Base-by-base conservation (phyloP, 202 grass and related monocot species). In the Cymbopogon flexuosus region DNA sequence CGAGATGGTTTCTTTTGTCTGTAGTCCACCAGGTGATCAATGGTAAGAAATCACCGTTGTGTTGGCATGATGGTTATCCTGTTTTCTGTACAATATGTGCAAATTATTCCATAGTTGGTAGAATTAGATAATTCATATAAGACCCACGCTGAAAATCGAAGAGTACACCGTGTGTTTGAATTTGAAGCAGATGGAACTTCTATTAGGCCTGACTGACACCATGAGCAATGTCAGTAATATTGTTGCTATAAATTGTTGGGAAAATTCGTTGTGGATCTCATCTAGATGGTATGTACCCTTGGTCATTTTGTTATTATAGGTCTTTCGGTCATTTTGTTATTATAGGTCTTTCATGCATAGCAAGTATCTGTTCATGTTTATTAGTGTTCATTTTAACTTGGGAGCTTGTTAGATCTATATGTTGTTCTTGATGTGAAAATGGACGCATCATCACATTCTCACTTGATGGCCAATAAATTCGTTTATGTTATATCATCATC, bases 311-410 rank as follows among this genome's bases (percentile, higher is more conserved):
- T 68, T 56, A 54, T 41, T 31, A 41, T n/a, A n/a, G n/a, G n/a
- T n/a, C n/a, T n/a, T n/a, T n/a, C n/a, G 34, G 18, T 76, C 43
- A 22, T 69, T 84, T 65, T 79, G 60, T 68, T 56, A 54, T 41
- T 31, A 41, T n/a, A n/a, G n/a, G n/a, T n/a, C 76, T 39, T 62
- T 69, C 22, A 22, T 88, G 41, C n/a, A 70, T 74, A 52, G 37
- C n/a, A 29, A 68, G 30, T 40, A 88, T 61, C 41, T 78, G 15
- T 43, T 57, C 51, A 39, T 74, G 16, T 49, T 79, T 42, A 68
- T 60, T 7, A 71, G 70, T 76, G 6, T 41, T 35, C 22, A 58
- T 83, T 11, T 31, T 16, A 68, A 49, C 30, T 65, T 41, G 37
- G 4, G 1, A 45, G 3, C 39, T 36, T 58, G 8, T 24, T 70